phyloP scores from a whole-genome alignment of 2,329 filamentous ascomycete species.

The Trichoderma arundinaceum region DNA sequence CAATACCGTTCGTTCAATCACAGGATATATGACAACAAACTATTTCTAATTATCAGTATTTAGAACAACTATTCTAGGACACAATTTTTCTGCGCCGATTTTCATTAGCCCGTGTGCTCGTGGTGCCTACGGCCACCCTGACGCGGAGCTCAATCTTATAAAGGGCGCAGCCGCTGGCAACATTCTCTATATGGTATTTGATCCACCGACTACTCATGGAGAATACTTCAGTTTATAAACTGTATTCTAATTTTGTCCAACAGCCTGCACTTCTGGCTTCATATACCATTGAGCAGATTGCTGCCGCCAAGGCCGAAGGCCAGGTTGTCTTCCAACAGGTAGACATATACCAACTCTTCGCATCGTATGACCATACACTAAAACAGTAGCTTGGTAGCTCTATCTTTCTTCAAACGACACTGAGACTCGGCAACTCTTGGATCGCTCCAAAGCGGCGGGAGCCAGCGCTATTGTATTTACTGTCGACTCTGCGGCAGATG shows the following conservation, averaged over 20 bases:
- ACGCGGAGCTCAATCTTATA: conserved; percentile 57
- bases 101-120: conserved; percentile 59
- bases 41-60: neutral
- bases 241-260: neutral
- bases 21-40: neutral
- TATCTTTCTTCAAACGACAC: conserved; percentile 44
- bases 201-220: too few species aligned
- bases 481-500: conserved; percentile 48
- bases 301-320: conserved; percentile 44
- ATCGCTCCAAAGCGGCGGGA: conserved; percentile 43
- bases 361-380: neutral
- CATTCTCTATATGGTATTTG: conserved; percentile 55
- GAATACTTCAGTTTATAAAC: too few species aligned
- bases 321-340: conserved; percentile 50
- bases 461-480: conserved; percentile 48
- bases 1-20: conserved; percentile 41
- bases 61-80: conserved; percentile 57
- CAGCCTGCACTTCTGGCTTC: conserved; percentile 44
- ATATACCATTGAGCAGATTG: conserved; percentile 47
- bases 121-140: conserved; percentile 51
- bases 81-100: conserved; percentile 61
- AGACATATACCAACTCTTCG: neutral
- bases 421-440: conserved; percentile 41
- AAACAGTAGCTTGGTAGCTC: conserved; percentile 30
- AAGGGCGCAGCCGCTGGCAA: conserved; percentile 54